Conservation (phyloP, 257 asterid species). For the Scutellaria minor region DNA sequence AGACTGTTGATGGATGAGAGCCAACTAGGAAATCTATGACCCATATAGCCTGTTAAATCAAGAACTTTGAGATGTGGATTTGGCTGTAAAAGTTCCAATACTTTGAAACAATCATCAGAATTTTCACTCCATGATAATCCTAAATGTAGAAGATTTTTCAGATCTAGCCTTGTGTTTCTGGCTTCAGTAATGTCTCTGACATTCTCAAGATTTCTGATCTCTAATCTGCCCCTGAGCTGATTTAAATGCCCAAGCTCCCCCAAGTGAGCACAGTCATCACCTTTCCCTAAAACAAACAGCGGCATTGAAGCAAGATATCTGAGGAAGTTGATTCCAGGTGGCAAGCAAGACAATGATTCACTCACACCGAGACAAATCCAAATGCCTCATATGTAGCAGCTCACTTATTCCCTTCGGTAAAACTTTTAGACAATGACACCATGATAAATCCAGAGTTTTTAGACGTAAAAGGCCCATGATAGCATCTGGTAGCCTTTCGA, state of each 20-base stretch:
- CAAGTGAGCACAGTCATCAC: slow-evolving; percentile 16
- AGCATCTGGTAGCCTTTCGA: slow-evolving; percentile 27
- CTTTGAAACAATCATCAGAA: not conserved
- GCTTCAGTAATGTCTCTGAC: slow-evolving; percentile 4
- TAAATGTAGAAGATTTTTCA: slow-evolving; percentile 15
- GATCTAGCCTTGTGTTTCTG: not conserved
- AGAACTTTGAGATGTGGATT: slow-evolving; percentile 19
- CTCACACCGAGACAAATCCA: slow-evolving; percentile 27
- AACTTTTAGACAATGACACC: slow-evolving; percentile 20
- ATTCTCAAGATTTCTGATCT: slow-evolving; percentile 34
- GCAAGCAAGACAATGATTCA: slow-evolving; percentile 11
- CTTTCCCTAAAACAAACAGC: slow-evolving; percentile 31
- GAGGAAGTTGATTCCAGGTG: slow-evolving; percentile 26
- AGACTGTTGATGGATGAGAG: slow-evolving; percentile 11
- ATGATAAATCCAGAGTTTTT: slow-evolving; percentile 27
- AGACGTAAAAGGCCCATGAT: not conserved
- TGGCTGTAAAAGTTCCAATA: slow-evolving; percentile 18
- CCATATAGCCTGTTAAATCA: slow-evolving; percentile 25
- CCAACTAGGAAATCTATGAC: slow-evolving; percentile 18
- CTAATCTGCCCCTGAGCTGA: slow-evolving; percentile 27
- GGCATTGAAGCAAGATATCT: slow-evolving; percentile 26
- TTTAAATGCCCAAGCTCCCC: slow-evolving; percentile 21
- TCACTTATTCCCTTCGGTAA: slow-evolving; percentile 13
- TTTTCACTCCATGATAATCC: slow-evolving; percentile 24
- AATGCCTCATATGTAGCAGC: not conserved